Evolutionary conservation across 805 yeast genomes (phyloP), one percentile per base, ranked within the genome.

Genomic region (Candida dajiaensis): DNA sequence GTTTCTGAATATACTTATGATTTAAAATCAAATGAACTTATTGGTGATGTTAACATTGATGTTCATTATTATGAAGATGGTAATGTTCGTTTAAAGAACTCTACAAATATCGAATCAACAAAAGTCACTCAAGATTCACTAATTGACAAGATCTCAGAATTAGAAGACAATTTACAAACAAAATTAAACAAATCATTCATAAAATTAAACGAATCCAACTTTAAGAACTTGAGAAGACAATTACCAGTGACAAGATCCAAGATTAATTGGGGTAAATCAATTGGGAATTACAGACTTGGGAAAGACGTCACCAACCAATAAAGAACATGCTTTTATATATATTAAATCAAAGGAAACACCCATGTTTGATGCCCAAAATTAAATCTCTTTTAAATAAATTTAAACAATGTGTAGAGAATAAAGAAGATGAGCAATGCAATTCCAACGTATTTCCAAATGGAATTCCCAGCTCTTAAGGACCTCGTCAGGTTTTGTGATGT

Each of bases 51-150:
- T 31, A 65, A 63, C 19, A 74, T 89, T 28, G 90, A 87, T 53
- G 84, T 90, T 37, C 99, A 92, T 65, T 94, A 90, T 65, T 94
- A 78, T 63, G 99, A 92, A 67, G 98, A 92, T 56, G 99, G 99
- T 26, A 92, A 92, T 59, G 98, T 92, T 18, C 76, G 92, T 44
- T 76, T 94, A 58, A 80, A 77, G 50, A 71, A 81, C 2, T 51
- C 52, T 8, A 69, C 72, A 48, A 55, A 58, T 4, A 54, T 76
- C 1, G 57, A 55, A 21, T 45, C 40, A 6, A 42, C 52, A 3
- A 50, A 51, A 9, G 45, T 55, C 2, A 39, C 25, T 2, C 11
- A 12, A 2, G 46, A 47, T 3, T 63, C 61, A 4, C 58, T 66
- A 4, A 66, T 80, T 33, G 66, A 74, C 47, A 62, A 69, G 35